phyloP scores from a whole-genome alignment of 2,329 filamentous ascomycete genomes.

The Colletotrichum sp. region DNA sequence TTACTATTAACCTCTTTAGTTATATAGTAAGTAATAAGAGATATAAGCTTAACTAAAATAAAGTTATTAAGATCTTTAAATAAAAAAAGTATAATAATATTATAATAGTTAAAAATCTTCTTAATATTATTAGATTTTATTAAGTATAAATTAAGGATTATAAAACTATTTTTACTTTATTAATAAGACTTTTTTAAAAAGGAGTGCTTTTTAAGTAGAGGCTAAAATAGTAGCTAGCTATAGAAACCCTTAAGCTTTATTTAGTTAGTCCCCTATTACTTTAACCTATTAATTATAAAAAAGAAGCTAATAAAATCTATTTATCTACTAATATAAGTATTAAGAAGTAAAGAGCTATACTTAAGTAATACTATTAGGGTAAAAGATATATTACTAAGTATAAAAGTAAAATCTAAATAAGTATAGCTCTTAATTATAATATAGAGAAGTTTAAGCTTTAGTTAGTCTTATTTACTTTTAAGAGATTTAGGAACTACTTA shows the following conservation, averaged over 20 bases:
- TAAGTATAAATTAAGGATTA: background rate
- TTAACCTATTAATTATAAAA: background rate
- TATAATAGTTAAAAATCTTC: background rate
- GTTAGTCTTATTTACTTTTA: background rate
- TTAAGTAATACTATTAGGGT: background rate
- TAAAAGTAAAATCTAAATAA: background rate
- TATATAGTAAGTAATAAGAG: background rate
- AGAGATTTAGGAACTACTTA: background rate
- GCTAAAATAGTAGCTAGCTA: background rate
- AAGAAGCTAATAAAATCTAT: background rate
- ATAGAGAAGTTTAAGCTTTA: background rate
- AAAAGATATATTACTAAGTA: background rate
- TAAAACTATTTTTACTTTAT: background rate
- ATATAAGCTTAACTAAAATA: background rate
- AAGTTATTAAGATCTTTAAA: background rate
- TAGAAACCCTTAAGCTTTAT: background rate
- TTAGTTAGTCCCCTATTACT: background rate
- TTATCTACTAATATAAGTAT: background rate
- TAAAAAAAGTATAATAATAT: background rate
- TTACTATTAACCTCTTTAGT: background rate
- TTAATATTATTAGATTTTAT: background rate
- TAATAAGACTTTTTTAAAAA: background rate
- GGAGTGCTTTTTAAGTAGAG: background rate
- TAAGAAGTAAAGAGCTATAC: accelerated
- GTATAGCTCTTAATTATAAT: background rate